These are phyloP conservation scores for Candida germanica DNA, from an alignment of 805 yeast species.

Conservation along the genomic window DNA sequence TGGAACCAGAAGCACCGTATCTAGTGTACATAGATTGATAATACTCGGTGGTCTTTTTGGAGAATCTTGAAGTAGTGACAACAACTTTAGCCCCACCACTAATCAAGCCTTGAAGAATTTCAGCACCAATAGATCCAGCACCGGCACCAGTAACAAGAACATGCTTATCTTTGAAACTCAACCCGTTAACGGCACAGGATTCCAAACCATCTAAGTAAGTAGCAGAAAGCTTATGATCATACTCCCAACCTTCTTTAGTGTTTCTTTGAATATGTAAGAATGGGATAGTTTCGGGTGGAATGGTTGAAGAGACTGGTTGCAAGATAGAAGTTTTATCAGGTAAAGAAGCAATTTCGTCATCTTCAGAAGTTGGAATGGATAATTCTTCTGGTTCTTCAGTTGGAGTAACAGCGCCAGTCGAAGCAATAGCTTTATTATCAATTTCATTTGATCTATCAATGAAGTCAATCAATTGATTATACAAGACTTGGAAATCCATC, in stretches of 20 bases:
- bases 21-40: slow-evolving; percentile 92
- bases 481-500: slow-evolving; percentile 66
- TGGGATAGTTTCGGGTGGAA: slow-evolving; percentile 85
- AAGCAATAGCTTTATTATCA: slow-evolving; percentile 47
- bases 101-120: slow-evolving; percentile 87
- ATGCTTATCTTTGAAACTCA: slow-evolving; percentile 81
- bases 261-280: slow-evolving; percentile 90
- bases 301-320: slow-evolving; percentile 69
- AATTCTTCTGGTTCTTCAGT: slow-evolving; percentile 29
- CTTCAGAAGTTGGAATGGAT: slow-evolving; percentile 48
- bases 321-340: slow-evolving; percentile 66
- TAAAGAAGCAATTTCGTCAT: slow-evolving; percentile 84
- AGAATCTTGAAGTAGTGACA: slow-evolving; percentile 94
- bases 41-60: slow-evolving; percentile 90
- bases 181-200: slow-evolving; percentile 90
- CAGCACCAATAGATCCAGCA: slow-evolving; percentile 98
- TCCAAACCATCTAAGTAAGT: slow-evolving; percentile 86
- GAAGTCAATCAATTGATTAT: slow-evolving; percentile 66
- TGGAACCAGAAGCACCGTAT: slow-evolving; percentile 88
- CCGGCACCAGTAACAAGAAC: slow-evolving; percentile 98
- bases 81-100: slow-evolving; percentile 98
- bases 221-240: slow-evolving; percentile 75
- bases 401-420: slow-evolving; percentile 44
- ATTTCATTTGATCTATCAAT: slow-evolving; percentile 70
- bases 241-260: slow-evolving; percentile 75